These are phyloP conservation scores for Prinsepia uniflora DNA, from an alignment of 306 rosid genomes.

Conservation along the genomic window DNA sequence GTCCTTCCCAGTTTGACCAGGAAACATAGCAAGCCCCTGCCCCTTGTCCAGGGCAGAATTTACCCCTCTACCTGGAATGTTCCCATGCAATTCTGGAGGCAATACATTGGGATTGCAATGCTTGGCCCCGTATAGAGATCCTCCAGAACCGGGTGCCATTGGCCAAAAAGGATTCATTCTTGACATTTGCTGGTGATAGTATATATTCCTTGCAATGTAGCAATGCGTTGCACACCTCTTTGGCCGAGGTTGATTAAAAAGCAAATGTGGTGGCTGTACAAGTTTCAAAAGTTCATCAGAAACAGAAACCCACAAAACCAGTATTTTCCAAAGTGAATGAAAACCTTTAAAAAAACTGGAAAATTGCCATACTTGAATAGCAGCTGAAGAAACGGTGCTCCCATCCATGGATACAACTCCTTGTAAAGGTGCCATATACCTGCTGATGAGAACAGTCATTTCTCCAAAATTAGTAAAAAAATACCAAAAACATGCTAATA, in stretches of 20 bases:
- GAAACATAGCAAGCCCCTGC: slow-evolving; percentile 50
- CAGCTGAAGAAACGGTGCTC: slow-evolving; percentile 60
- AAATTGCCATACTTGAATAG: slow-evolving; percentile 51
- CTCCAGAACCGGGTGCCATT: slow-evolving; percentile 80
- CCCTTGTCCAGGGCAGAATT: slow-evolving; percentile 72
- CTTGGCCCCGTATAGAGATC: slow-evolving; percentile 70
- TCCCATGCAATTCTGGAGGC: slow-evolving; percentile 67
- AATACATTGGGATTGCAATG: slow-evolving; percentile 51
- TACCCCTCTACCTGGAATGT: slow-evolving; percentile 36
- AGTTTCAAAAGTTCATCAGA: neutral
- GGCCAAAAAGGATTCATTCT: slow-evolving; percentile 95
- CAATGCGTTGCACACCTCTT: slow-evolving; percentile 92
- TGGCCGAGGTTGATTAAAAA: slow-evolving; percentile 77
- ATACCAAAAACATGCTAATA: slow-evolving; percentile 5
- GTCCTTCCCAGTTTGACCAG: slow-evolving; percentile 69
- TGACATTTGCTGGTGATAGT: slow-evolving; percentile 69
- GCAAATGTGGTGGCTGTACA: slow-evolving; percentile 64
- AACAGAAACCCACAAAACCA: neutral
- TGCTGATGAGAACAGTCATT: slow-evolving; percentile 49
- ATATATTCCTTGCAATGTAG: slow-evolving; percentile 81
- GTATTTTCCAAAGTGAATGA: neutral
- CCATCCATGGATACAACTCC: slow-evolving; percentile 96
- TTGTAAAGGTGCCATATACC: slow-evolving; percentile 87
- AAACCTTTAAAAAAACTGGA: neutral
- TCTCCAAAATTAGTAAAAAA: slow-evolving; percentile 22